phyloP scores from a whole-genome alignment of 768 basidiomycete species.

The Xerocomellus amylosporus region DNA sequence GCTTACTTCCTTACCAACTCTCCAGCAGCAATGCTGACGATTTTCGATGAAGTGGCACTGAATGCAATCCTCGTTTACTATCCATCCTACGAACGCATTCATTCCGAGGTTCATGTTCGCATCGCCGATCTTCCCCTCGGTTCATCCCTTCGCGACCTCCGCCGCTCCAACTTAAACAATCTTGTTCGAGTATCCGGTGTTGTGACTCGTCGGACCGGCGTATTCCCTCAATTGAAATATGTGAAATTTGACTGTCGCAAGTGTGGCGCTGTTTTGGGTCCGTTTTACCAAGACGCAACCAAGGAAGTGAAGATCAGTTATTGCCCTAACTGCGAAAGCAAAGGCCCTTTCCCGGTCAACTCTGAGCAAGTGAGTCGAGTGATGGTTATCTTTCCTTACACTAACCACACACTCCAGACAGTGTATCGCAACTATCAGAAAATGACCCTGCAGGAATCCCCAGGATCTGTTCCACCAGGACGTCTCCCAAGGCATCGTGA shows the following conservation, averaged over 20 bases:
- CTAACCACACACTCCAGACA: slow-evolving; percentile 52
- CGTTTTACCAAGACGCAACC: slow-evolving; percentile 96
- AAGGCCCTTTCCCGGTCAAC: slow-evolving; percentile 94
- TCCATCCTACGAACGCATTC: slow-evolving; percentile 94
- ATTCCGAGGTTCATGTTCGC: slow-evolving; percentile 96
- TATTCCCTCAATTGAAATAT: slow-evolving; percentile 99
- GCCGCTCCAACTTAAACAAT: slow-evolving; percentile 89
- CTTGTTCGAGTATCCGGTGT: slow-evolving; percentile 95
- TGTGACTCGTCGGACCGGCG: slow-evolving; percentile 91
- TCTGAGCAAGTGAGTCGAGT: slow-evolving; percentile 75
- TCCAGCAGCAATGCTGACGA: slow-evolving; percentile 86
- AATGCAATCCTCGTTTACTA: slow-evolving; percentile 94
- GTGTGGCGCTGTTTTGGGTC: slow-evolving; percentile 90
- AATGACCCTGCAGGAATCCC: slow-evolving; percentile 97
- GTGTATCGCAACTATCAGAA: slow-evolving; percentile 98
- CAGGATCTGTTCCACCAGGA: slow-evolving; percentile 96
- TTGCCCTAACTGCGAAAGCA: slow-evolving; percentile 91
- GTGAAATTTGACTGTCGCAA: slow-evolving; percentile 98
- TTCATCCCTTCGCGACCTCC: slow-evolving; percentile 88
- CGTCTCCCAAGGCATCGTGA: slow-evolving; percentile 96
- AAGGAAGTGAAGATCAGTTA: slow-evolving; percentile 93
- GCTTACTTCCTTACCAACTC: slow-evolving; percentile 98
- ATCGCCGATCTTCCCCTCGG: slow-evolving; percentile 91
- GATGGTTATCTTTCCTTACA: background rate
- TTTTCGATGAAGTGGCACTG: slow-evolving; percentile 94